Evolutionary conservation across 306 rosid genomes (phyloP), one percentile per base, ranked within the genome.

Genomic region (Cucumis hystrix): DNA sequence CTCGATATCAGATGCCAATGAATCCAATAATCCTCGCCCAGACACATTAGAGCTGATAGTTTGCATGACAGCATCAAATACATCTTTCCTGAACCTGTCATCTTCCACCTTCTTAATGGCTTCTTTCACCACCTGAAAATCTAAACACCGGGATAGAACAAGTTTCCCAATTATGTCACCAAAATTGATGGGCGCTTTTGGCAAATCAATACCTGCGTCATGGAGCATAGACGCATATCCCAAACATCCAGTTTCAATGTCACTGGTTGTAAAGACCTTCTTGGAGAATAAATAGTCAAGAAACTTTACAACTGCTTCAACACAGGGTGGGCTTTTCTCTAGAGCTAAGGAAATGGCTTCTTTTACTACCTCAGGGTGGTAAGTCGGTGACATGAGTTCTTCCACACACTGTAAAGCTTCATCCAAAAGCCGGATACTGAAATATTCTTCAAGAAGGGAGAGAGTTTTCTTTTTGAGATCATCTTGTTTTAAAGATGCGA

Each of bases 401-500:
- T 91, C 98, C 88, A 96, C 91, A 20, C 97, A 91, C 83, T 80
- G 91, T 64, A 89, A 78, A 12, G 99, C 98, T 89, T 96, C 99
- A 3, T 91, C 97, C 84, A 92, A 80, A 25, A 91, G 78, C 78
- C 82, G 75, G n/a, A 96, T 56, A 75, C 80, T 68, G 81, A 92
- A 96, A 82, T 91, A 96, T 72, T 92, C 97, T 78, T 96, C 94
- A 79, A 96, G 83, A 81, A 96, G 96, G 61, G 92, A 82, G 39
- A 80, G 67, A 0, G 97, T 91, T 79, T 91, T 96, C 25, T 77
- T 87, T 20, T 6, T 82, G 52, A 92, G 98, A 14, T 76, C 85
- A 6, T 80, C 92, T 17, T 13, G 69, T 61, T 84, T 91, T 70
- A 82, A 35, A 55, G 70, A 85, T 78, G 87, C 14, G 79, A 82